A percentile compares a stretch with the other conserved stretches of the same genome.
phyloP scores from a whole-genome alignment of 371 early-diverging fungal species.

The Zopfochytrium polystomum region DNA sequence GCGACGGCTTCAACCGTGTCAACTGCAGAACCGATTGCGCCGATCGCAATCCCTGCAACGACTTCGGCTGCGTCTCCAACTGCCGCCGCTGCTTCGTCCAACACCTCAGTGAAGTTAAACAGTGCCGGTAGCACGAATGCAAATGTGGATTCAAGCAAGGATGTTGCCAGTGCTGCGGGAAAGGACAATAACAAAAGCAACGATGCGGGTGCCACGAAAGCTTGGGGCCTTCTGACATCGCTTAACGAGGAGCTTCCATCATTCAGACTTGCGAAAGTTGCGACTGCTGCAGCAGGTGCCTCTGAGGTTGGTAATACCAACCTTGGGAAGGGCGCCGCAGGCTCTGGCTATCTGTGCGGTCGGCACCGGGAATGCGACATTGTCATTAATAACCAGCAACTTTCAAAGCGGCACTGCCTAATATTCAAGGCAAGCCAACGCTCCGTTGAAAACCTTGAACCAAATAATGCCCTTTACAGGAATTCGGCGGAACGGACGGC shows the following conservation, averaged over 20 bases:
- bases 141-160: background rate
- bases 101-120: background rate
- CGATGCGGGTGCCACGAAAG: too few species aligned
- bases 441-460: conserved; percentile 13
- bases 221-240: too few species aligned
- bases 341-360: conserved; percentile 67
- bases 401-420: conserved; percentile 72
- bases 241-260: background rate
- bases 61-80: too few species aligned
- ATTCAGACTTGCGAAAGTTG: background rate
- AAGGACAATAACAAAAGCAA: too few species aligned
- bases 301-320: background rate
- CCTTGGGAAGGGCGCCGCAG: background rate
- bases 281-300: background rate
- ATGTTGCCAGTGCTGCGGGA: too few species aligned
- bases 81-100: background rate
- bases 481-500: conserved; percentile 45
- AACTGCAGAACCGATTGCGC: too few species aligned
- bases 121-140: background rate
- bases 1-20: too few species aligned
- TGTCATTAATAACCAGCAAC: conserved; percentile 43
- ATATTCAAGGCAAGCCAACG: conserved; percentile 59
- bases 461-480: conserved; percentile 18
- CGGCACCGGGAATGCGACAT: conserved; percentile 64
- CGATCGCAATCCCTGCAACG: too few species aligned